Conservation (phyloP, 192 early-diverging fungal species). For the Backusella parvicylindrica region DNA sequence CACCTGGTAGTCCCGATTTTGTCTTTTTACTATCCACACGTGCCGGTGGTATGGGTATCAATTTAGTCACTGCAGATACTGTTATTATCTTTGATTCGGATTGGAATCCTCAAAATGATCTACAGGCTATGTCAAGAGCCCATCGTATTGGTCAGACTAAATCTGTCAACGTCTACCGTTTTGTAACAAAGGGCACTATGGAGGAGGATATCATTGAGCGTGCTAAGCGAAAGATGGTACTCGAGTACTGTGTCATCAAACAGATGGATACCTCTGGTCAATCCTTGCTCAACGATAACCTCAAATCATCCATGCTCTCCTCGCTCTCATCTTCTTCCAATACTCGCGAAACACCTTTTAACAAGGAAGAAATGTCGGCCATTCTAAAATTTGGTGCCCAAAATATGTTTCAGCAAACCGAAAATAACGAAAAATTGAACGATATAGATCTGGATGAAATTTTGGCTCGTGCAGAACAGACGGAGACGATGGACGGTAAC, state of each 20-base stretch:
- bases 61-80: constrained; percentile 95
- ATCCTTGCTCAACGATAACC: constrained; percentile 23
- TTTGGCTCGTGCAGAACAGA: constrained; percentile 90
- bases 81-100: constrained; percentile 95
- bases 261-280: constrained; percentile 65
- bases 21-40: constrained; percentile 95
- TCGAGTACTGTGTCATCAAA: constrained; percentile 99
- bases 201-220: constrained; percentile 99
- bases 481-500: constrained; percentile 69
- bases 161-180: constrained; percentile 94
- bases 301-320: constrained; percentile 3
- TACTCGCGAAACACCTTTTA: constrained; percentile 49
- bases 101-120: constrained; percentile 96
- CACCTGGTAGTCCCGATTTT: constrained; percentile 90
- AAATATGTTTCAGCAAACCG: constrained; percentile 88
- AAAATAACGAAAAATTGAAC: constrained; percentile 72
- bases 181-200: constrained; percentile 95
- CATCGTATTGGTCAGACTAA: constrained; percentile 99
- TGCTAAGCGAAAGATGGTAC: constrained; percentile 98
- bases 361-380: constrained; percentile 85
- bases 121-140: constrained; percentile 97
- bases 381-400: constrained; percentile 99
- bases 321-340: constrained; percentile 36
- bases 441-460: constrained; percentile 98
- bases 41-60: constrained; percentile 96